These are phyloP conservation scores for Saturnispora bothae DNA, from an alignment of 805 yeast genomes.

Conservation along the genomic window DNA sequence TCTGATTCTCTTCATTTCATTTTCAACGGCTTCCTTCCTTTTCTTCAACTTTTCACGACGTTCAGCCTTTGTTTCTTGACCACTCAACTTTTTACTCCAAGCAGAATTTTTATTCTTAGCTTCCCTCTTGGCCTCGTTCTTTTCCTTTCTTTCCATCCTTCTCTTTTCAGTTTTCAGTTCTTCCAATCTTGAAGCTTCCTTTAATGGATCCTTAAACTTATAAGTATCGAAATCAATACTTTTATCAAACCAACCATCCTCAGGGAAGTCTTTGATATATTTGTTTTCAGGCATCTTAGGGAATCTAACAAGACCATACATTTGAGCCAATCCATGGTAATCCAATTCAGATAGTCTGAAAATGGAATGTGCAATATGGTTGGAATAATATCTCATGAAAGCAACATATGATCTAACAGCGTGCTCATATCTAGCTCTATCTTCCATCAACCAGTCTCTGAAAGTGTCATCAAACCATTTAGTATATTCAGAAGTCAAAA, in stretches of 20 bases:
- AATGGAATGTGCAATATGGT: constrained; percentile 81
- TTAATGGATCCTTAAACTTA: constrained; percentile 50
- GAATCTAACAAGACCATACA: constrained; percentile 71
- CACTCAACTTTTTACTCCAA: constrained; percentile 67
- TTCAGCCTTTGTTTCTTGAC: constrained; percentile 48
- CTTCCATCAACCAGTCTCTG: constrained; percentile 53
- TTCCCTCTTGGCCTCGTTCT: constrained; percentile 34
- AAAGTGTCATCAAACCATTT: constrained; percentile 24
- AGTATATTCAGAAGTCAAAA: constrained; percentile 11
- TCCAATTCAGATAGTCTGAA: constrained; percentile 68
- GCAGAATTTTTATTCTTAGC: constrained; percentile 47
- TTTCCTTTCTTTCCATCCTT: constrained; percentile 27
- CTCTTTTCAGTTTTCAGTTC: constrained; percentile 40
- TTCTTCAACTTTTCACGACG: constrained; percentile 62
- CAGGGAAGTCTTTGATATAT: constrained; percentile 44
- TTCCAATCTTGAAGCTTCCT: constrained; percentile 52
- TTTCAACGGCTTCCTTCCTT: constrained; percentile 58
- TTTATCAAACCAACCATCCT: constrained; percentile 62
- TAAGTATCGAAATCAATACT: constrained; percentile 59
- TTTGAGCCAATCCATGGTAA: constrained; percentile 56
- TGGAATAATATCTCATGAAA: constrained; percentile 71
- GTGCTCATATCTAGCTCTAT: constrained; percentile 72
- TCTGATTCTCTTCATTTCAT: constrained; percentile 32
- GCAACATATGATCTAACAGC: constrained; percentile 77
- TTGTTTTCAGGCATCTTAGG: constrained; percentile 92